phyloP scores from a whole-genome alignment of 2,329 filamentous ascomycete species.

The Fusarium nodosum region DNA sequence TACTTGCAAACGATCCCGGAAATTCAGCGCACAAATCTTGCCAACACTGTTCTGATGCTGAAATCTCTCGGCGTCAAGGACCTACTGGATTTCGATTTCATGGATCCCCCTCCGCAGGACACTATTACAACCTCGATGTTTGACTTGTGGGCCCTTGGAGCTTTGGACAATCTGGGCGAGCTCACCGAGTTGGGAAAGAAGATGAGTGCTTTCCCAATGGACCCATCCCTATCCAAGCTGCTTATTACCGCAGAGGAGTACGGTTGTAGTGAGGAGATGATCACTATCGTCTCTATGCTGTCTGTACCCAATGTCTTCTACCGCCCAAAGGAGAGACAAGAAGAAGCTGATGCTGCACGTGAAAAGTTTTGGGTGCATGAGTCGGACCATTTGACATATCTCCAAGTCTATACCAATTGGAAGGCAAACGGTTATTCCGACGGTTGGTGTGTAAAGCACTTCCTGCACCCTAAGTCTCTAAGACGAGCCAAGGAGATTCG shows the following conservation, averaged over 20 bases:
- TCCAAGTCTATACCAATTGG: conserved; percentile 98
- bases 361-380: conserved; percentile 99
- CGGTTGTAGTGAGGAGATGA: conserved; percentile 95
- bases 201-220: conserved; percentile 99
- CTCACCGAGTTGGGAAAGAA: conserved; percentile 87
- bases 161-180: conserved; percentile 92
- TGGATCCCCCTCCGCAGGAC: conserved; percentile 98
- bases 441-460: conserved; percentile 92
- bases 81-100: conserved; percentile 96
- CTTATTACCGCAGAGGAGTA: conserved; percentile 93
- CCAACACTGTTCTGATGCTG: conserved; percentile 92
- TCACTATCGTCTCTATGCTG: conserved; percentile 98
- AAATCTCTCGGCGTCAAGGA: conserved; percentile 97
- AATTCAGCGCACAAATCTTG: conserved; percentile 95
- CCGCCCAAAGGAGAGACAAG: conserved; percentile 93
- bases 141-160: conserved; percentile 95
- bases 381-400: conserved; percentile 93
- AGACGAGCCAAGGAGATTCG: conserved; percentile 93
- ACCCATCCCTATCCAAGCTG: conserved; percentile 93
- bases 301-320: conserved; percentile 98
- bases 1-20: conserved; percentile 98
- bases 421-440: conserved; percentile 90
- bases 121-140: conserved; percentile 98
- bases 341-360: conserved; percentile 93
- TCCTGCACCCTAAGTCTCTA: conserved; percentile 94